These are phyloP conservation scores for Fusarium algeriense DNA, from an alignment of 2,329 filamentous ascomycete genomes.

Conservation along the genomic window DNA sequence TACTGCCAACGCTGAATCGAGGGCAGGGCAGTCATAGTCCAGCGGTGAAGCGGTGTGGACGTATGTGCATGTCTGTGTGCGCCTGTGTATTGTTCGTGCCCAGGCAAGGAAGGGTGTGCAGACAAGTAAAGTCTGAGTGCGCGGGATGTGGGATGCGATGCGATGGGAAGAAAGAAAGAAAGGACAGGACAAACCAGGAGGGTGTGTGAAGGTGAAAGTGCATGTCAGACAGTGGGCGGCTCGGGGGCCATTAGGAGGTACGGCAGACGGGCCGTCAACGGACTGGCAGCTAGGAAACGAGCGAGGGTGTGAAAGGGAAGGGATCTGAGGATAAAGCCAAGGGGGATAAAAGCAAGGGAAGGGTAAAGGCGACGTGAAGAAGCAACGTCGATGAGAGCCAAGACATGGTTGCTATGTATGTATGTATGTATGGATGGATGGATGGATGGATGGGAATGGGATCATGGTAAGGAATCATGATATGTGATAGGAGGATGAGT, in stretches of 20 bases:
- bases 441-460: slow-evolving; percentile 19
- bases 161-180: slow-evolving; percentile 17
- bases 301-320: slow-evolving; percentile 40
- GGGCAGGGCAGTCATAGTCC: slow-evolving; percentile 32
- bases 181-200: slow-evolving; percentile 4
- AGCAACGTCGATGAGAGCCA: slow-evolving; percentile 48
- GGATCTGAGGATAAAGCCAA: slow-evolving; percentile 31
- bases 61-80: slow-evolving; percentile 38
- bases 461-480: slow-evolving; percentile 22
- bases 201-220: slow-evolving; percentile 25
- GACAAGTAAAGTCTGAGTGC: slow-evolving; percentile 29
- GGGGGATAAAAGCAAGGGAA: slow-evolving; percentile 38
- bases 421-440: background rate
- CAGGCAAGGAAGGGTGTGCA: slow-evolving; percentile 42
- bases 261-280: slow-evolving; percentile 46
- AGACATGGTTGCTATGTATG: slow-evolving; percentile 27
- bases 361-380: slow-evolving; percentile 38
- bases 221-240: slow-evolving; percentile 42
- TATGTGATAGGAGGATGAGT: slow-evolving; percentile 28
- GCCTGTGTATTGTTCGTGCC: slow-evolving; percentile 39
- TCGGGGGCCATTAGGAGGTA: slow-evolving; percentile 42
- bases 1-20: slow-evolving; percentile 31
- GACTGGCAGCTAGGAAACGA: slow-evolving; percentile 33
- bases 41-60: slow-evolving; percentile 47
- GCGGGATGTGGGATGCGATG: slow-evolving; percentile 31